These are phyloP conservation scores for Hypericum perforatum DNA, from an alignment of 345 rosid species.

Conservation along the genomic window DNA sequence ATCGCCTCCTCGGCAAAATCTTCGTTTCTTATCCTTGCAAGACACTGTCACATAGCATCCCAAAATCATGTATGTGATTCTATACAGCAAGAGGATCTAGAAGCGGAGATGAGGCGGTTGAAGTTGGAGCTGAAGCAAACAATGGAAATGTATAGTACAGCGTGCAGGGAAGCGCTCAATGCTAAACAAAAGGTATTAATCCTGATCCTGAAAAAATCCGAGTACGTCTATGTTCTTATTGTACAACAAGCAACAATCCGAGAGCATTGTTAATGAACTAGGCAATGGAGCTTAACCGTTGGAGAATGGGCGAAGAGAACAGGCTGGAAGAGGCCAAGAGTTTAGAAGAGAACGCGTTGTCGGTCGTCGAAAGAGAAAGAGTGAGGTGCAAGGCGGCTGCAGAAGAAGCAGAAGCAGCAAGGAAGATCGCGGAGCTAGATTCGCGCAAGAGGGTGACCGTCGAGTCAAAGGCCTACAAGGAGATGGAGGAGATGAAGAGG, in stretches of 20 bases:
- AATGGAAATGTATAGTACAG: slow-evolving; percentile 66
- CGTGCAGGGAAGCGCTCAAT: slow-evolving; percentile 76
- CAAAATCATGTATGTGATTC: neutral
- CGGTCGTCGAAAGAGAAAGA: slow-evolving; percentile 50
- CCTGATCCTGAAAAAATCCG: too few relatives aligned
- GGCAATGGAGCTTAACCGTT: slow-evolving; percentile 68
- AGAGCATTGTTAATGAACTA: slow-evolving; percentile 7
- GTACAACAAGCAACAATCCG: too few relatives aligned
- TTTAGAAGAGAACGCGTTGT: slow-evolving; percentile 57
- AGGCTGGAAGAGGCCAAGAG: slow-evolving; percentile 43
- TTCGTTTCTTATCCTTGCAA: neutral
- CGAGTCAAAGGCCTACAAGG: slow-evolving; percentile 46
- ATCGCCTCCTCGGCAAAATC: neutral
- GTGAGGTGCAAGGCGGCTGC: slow-evolving; percentile 47
- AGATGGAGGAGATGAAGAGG: slow-evolving; percentile 34
- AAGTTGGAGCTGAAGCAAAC: slow-evolving; percentile 80
- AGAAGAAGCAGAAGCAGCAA: slow-evolving; percentile 63
- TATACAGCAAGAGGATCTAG: slow-evolving; percentile 53
- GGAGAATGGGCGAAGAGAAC: slow-evolving; percentile 52
- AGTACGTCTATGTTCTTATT: too few relatives aligned
- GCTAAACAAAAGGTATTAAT: slow-evolving; percentile 65
- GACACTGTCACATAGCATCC: too few relatives aligned
- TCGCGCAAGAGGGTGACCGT: slow-evolving; percentile 39
- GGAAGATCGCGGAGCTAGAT: slow-evolving; percentile 48
- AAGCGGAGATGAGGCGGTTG: slow-evolving; percentile 76